A percentile compares a stretch with the other conserved stretches of the same genome.
Conservation (phyloP, 2,329 filamentous ascomycete species). For the Colletotrichum tropicicola region DNA sequence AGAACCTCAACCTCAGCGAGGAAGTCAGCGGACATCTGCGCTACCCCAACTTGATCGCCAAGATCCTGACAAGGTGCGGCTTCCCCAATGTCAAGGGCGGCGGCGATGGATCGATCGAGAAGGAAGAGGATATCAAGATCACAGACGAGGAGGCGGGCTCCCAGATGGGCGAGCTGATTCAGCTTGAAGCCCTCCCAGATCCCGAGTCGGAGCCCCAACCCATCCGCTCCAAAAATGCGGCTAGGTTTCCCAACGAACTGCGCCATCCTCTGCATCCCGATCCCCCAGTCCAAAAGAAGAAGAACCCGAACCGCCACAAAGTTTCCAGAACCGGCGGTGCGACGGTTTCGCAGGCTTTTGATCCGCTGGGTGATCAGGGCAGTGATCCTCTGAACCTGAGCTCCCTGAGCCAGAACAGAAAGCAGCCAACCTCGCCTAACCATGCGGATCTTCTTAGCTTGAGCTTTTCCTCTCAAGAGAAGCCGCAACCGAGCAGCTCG, state of each 20-base stretch:
- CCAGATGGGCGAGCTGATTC: slow-evolving; percentile 48
- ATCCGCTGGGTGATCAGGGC: slow-evolving; percentile 5
- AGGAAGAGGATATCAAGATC: slow-evolving; percentile 53
- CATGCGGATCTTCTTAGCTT: slow-evolving; percentile 13
- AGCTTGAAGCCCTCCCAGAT: slow-evolving; percentile 46
- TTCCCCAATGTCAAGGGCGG: slow-evolving; percentile 57
- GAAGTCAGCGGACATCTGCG: slow-evolving; percentile 63
- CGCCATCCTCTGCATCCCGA: slow-evolving; percentile 21
- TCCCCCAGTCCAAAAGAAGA: slow-evolving; percentile 12
- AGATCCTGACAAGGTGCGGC: slow-evolving; percentile 62
- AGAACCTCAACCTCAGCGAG: slow-evolving; percentile 62
- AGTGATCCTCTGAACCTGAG: slow-evolving; percentile 10
- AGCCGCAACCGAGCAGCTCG: background rate
- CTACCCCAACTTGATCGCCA: slow-evolving; percentile 58
- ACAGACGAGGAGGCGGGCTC: slow-evolving; percentile 39
- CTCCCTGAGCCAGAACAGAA: background rate
- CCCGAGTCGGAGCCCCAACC: slow-evolving; percentile 23
- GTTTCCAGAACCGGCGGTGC: slow-evolving; percentile 6
- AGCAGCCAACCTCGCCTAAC: background rate
- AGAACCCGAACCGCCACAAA: slow-evolving; percentile 11
- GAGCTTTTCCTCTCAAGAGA: background rate
- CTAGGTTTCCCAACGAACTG: slow-evolving; percentile 28
- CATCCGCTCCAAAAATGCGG: slow-evolving; percentile 29
- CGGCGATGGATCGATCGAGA: slow-evolving; percentile 55
- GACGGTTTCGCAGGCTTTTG: background rate